phyloP scores from a whole-genome alignment of 2,329 filamentous ascomycete genomes.

The Aureobasidium musti region DNA sequence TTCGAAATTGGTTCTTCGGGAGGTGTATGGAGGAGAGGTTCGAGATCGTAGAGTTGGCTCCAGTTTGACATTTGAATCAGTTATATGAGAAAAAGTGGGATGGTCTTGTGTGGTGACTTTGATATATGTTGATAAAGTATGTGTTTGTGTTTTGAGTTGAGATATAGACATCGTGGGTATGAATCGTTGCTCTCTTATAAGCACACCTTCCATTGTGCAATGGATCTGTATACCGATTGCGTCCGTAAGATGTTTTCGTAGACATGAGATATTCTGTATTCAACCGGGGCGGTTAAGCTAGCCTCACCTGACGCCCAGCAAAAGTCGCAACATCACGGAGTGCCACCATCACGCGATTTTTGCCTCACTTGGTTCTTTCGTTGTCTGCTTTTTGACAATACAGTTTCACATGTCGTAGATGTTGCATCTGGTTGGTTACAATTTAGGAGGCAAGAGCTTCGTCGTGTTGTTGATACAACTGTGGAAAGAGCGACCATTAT shows the following conservation, averaged over 20 bases:
- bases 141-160: background rate
- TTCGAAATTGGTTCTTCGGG: background rate
- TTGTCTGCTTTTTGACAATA: background rate
- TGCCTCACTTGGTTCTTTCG: background rate
- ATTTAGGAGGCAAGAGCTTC: background rate
- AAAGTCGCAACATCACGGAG: background rate
- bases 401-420: background rate
- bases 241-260: background rate
- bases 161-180: background rate
- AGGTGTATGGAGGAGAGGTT: background rate
- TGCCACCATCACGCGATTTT: conserved; percentile 10
- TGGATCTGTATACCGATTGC: conserved; percentile 13
- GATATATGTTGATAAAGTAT: background rate
- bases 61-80: conserved; percentile 1
- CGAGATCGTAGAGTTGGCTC: conserved; percentile 8
- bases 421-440: background rate
- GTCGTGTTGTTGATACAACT: background rate
- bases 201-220: background rate
- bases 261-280: conserved; percentile 19
- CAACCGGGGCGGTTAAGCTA: conserved; percentile 1
- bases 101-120: no score
- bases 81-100: background rate
- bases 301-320: conserved; percentile 23
- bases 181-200: background rate
- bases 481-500: background rate